phyloP scores from a whole-genome alignment of 2,329 filamentous ascomycete genomes.

The Pseudogymnoascus sp. region DNA sequence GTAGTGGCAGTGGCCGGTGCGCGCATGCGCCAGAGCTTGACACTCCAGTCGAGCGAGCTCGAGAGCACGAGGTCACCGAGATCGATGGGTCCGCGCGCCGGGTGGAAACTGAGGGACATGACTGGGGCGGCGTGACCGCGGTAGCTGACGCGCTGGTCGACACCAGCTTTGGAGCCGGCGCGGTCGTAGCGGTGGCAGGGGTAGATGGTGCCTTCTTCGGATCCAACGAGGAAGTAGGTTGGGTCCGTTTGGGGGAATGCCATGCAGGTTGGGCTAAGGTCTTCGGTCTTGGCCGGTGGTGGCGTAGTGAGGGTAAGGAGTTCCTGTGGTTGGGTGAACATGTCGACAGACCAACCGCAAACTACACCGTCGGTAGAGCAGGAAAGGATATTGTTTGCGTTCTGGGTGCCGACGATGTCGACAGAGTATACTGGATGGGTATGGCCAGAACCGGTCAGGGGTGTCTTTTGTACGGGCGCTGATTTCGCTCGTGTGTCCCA shows the following conservation, averaged over 20 bases:
- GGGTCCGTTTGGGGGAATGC: constrained; percentile 92
- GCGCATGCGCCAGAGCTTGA: constrained; percentile 92
- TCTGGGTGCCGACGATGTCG: constrained; percentile 93
- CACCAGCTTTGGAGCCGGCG: constrained; percentile 91
- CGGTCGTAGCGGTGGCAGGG: constrained; percentile 96
- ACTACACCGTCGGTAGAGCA: constrained; percentile 95
- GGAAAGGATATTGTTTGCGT: constrained; percentile 97
- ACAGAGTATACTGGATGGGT: constrained; percentile 95
- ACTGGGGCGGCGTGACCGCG: constrained; percentile 87
- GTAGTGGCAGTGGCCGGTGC: constrained; percentile 64
- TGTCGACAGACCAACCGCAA: constrained; percentile 96
- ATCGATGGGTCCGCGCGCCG: constrained; percentile 83
- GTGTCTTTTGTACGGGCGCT: constrained; percentile 89
- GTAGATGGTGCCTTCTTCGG: constrained; percentile 93
- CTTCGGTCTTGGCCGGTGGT: constrained; percentile 81
- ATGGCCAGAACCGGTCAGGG: constrained; percentile 87
- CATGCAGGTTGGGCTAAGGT: constrained; percentile 89
- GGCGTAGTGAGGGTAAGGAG: constrained; percentile 82
- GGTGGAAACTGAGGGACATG: constrained; percentile 94
- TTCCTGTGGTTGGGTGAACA: constrained; percentile 94
- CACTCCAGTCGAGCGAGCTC: constrained; percentile 92
- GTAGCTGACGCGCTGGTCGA: constrained; percentile 83
- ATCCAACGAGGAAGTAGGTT: constrained; percentile 94
- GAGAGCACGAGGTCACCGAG: constrained; percentile 88
- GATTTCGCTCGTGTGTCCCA: constrained; percentile 94